Evolutionary conservation across 208 protist genomes (phyloP).

Genomic region (Phytomonas francai): DNA sequence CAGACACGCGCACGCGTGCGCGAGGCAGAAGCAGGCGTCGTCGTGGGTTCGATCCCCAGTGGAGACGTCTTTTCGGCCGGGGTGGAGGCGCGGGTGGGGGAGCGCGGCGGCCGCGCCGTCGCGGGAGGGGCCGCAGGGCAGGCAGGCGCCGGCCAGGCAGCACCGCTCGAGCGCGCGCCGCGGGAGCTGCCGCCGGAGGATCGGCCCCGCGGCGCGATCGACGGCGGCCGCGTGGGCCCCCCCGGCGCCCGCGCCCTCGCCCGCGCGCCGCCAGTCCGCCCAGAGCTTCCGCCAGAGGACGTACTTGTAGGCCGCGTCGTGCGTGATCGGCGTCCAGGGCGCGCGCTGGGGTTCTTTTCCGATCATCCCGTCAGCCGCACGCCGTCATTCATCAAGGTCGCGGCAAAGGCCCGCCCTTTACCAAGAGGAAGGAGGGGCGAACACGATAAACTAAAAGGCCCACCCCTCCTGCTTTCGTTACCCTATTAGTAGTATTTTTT

Average conservation of each 20-base stretch:
- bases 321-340: slow-evolving; percentile 41
- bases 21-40: slow-evolving; percentile 52
- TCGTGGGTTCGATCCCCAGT: slow-evolving; percentile 29
- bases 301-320: slow-evolving; percentile 71
- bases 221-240: slow-evolving; percentile 15
- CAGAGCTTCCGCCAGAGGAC: slow-evolving; percentile 48
- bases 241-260: neutral
- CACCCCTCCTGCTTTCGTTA: too few species aligned
- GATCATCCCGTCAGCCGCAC: too few species aligned
- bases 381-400: too few species aligned
- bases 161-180: slow-evolving; percentile 31
- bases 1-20: slow-evolving; percentile 38
- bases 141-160: slow-evolving; percentile 43
- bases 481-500: too few species aligned
- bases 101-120: neutral
- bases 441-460: too few species aligned
- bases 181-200: slow-evolving; percentile 31
- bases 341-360: neutral
- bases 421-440: too few species aligned
- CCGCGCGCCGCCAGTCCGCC: slow-evolving; percentile 7
- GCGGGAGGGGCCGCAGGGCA: neutral
- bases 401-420: too few species aligned
- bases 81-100: slow-evolving; percentile 18
- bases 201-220: slow-evolving; percentile 23
- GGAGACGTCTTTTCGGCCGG: slow-evolving; percentile 17